phyloP scores from a whole-genome alignment of 2,329 filamentous ascomycete species.

The Ceratocystis smalleyi region DNA sequence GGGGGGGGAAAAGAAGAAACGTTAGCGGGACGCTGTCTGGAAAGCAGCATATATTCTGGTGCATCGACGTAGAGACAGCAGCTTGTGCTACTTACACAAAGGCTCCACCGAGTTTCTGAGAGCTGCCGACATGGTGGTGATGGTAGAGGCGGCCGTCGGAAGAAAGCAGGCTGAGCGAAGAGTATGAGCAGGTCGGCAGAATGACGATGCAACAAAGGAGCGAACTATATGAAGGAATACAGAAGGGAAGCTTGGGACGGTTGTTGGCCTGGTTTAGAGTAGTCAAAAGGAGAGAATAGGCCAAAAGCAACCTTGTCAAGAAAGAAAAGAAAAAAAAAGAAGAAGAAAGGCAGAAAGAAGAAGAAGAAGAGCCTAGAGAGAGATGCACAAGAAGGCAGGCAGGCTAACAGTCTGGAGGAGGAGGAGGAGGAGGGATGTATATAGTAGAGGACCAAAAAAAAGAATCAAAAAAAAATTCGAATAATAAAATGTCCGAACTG shows the following conservation, averaged over 20 bases:
- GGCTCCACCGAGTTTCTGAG: conserved; percentile 14
- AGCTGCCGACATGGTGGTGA: conserved; percentile 7
- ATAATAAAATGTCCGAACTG: neutral
- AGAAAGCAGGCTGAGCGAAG: neutral
- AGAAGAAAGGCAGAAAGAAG: neutral
- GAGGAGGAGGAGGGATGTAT: neutral
- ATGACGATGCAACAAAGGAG: neutral
- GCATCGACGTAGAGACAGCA: neutral
- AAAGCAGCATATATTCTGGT: neutral
- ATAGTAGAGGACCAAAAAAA: neutral
- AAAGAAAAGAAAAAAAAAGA: neutral
- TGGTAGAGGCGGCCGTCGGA: neutral
- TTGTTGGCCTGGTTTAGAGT: neutral
- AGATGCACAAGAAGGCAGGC: neutral
- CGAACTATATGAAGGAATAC: conserved; percentile 7
- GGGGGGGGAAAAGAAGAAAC: neutral
- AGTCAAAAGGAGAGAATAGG: neutral
- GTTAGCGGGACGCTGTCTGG: neutral
- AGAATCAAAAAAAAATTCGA: neutral
- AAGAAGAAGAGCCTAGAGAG: neutral
- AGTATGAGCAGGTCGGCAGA: neutral
- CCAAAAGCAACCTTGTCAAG: neutral
- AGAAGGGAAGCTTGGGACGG: neutral
- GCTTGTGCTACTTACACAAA: conserved; percentile 10
- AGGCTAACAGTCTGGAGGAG: neutral